Percentiles rank a stretch among this genome's conserved stretches.
phyloP scores from a whole-genome alignment of 2,329 filamentous ascomycete species.

The Botrytis sinoallii region DNA sequence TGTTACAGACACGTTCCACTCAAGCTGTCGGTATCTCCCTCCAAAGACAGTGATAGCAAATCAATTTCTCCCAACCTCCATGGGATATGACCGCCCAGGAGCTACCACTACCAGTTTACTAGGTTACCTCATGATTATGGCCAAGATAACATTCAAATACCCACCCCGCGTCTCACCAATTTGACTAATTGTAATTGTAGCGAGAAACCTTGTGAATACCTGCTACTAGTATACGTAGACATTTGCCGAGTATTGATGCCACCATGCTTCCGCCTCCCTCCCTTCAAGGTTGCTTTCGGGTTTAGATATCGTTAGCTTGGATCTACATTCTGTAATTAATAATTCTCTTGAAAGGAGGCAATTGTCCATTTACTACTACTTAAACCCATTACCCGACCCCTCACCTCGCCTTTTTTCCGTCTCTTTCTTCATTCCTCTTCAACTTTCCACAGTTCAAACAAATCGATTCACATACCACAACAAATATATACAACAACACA shows the following conservation, averaged over 20 bases:
- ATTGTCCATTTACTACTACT: neutral
- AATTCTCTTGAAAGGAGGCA: neutral
- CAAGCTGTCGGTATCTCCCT: neutral
- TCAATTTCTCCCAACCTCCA: neutral
- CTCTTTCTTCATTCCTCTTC: neutral
- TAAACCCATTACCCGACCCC: constrained; percentile 13
- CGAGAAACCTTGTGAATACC: neutral
- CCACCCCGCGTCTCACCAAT: neutral
- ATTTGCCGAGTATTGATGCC: neutral
- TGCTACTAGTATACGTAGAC: neutral
- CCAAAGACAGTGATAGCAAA: neutral
- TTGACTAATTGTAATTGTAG: neutral
- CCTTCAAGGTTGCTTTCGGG: neutral
- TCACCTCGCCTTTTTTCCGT: neutral
- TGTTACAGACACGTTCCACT: neutral
- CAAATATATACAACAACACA: neutral
- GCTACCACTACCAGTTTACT: neutral
- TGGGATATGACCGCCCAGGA: neutral
- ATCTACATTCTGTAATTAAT: neutral
- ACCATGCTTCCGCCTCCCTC: neutral
- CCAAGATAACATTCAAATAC: neutral
- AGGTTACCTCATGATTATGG: neutral
- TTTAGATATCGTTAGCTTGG: neutral
- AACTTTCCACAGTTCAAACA: neutral
- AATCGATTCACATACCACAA: neutral